These are phyloP conservation scores for Pseudoperonospora humuli DNA, from an alignment of 352 stramenopile species.

Conservation along the genomic window DNA sequence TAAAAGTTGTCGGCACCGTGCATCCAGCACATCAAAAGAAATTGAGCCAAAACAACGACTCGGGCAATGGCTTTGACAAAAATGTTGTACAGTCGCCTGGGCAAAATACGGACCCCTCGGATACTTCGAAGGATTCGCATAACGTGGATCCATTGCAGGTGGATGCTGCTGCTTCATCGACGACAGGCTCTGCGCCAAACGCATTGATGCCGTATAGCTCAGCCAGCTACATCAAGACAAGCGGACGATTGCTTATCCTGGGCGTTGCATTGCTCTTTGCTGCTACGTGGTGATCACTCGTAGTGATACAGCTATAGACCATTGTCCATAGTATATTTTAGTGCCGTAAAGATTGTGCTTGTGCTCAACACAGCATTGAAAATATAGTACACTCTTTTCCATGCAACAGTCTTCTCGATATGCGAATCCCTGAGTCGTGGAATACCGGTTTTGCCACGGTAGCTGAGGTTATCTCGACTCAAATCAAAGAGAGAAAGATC, in stretches of 20 bases:
- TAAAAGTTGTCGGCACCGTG: conserved; percentile 3
- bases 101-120: background rate
- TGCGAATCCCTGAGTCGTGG: too few species aligned
- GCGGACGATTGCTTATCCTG: conserved; percentile 10
- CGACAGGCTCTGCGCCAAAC: conserved; percentile 6
- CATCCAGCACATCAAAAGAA: conserved; percentile 7
- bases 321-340: too few species aligned
- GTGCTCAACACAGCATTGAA: too few species aligned
- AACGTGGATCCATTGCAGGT: background rate
- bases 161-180: background rate
- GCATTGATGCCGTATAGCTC: conserved; percentile 14
- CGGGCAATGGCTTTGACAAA: background rate
- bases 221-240: conserved; percentile 2
- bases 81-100: too few species aligned
- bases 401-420: too few species aligned
- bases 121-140: background rate
- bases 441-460: too few species aligned
- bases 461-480: too few species aligned
- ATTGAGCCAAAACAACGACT: too few species aligned
- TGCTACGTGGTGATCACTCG: background rate
- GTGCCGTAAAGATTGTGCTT: too few species aligned
- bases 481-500: too few species aligned
- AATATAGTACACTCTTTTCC: too few species aligned
- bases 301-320: too few species aligned
- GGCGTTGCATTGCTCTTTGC: conserved; percentile 13